Percentiles rank a stretch among this genome's conserved stretches.
Conservation (phyloP, 2,329 filamentous ascomycete species). For the Acrocalymma vagum region DNA sequence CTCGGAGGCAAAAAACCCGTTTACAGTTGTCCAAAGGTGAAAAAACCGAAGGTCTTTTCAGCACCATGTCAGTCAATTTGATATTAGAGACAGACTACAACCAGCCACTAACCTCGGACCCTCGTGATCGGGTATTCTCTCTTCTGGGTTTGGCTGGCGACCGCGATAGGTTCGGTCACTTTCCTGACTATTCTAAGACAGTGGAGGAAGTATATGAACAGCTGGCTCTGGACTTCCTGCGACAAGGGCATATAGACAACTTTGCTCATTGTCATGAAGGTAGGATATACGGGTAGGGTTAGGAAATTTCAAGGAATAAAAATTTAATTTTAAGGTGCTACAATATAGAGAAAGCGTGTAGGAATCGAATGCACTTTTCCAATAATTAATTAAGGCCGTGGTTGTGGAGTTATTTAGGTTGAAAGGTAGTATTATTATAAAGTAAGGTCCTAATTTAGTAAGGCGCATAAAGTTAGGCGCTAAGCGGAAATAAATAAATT, state of each 20-base stretch:
- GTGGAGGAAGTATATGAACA: slow-evolving; percentile 1
- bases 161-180: background rate
- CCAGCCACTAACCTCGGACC: background rate
- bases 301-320: too few relatives aligned
- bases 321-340: slow-evolving; percentile 1
- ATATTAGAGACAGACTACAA: slow-evolving; percentile 1
- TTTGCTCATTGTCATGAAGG: too few relatives aligned
- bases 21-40: too few relatives aligned
- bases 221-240: background rate
- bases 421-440: slow-evolving; percentile 7
- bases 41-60: background rate
- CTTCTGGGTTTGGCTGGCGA: slow-evolving; percentile 1
- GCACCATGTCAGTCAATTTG: background rate
- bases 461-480: too few relatives aligned
- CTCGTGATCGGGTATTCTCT: slow-evolving; percentile 3
- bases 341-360: background rate
- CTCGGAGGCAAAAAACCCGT: background rate
- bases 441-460: slow-evolving; percentile 3
- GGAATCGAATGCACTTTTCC: slow-evolving; percentile 2
- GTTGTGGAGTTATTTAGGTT: slow-evolving; percentile 12
- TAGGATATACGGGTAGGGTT: too few relatives aligned
- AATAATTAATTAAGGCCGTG: slow-evolving; percentile 1
- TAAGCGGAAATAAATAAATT: too few relatives aligned
- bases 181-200: slow-evolving; percentile 3
- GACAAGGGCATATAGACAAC: background rate